phyloP scores from a whole-genome alignment of 306 rosid genomes.

The barrel medic (Medicago truncatula) region MtrunA17r5.0-ANR NC_053043.1:51838001-51838500 shows the following conservation, averaged over 20 bases:
- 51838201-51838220: constrained; percentile 83
- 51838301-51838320: constrained; percentile 17
- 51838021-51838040: constrained; percentile 27
- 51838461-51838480: constrained; percentile 4
- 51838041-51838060: constrained; percentile 39
- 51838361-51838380: constrained; percentile 1
- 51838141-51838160: constrained; percentile 17
- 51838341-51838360: constrained; percentile 3
- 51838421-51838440: not conserved
- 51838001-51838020: constrained; percentile 87
- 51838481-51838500: not conserved
- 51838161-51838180: constrained; percentile 13
- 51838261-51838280: constrained; percentile 19
- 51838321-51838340: constrained; percentile 19
- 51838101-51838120: constrained; percentile 19
- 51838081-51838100: constrained; percentile 21
- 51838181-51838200: constrained; percentile 61
- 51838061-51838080: constrained; percentile 32
- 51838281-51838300: constrained; percentile 26
- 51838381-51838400: not conserved
- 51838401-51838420: not conserved
- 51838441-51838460: constrained; percentile 6
- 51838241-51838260: constrained; percentile 92
- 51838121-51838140: constrained; percentile 33
- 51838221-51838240: constrained; percentile 83